phyloP scores from a whole-genome alignment of 2,329 filamentous ascomycete genomes.

The Fusarium dlaminii region DNA sequence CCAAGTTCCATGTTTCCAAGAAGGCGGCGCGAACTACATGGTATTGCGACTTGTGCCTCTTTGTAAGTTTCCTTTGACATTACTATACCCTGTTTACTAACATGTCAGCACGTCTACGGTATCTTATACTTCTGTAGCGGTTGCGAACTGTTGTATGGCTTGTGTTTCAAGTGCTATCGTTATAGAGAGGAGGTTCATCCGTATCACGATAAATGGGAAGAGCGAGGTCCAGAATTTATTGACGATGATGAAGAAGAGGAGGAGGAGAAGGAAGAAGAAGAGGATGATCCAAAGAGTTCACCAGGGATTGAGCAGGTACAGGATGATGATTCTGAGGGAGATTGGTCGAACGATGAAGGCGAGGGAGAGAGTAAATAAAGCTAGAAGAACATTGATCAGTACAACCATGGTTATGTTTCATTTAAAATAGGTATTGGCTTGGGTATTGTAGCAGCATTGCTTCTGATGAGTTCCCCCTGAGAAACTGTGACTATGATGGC shows the following conservation, averaged over 20 bases:
- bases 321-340: not conserved
- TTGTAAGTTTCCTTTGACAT: not conserved
- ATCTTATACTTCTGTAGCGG: not conserved
- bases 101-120: not conserved
- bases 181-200: not conserved
- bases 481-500: not conserved
- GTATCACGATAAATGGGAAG: not conserved
- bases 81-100: not conserved
- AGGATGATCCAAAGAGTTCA: not conserved
- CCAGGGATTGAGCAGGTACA: not conserved
- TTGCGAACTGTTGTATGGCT: not conserved
- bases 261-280: not conserved
- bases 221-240: not conserved
- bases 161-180: not conserved
- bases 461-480: not conserved
- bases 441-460: rapidly evolving
- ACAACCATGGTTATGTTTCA: rapidly evolving
- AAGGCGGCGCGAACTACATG: not conserved
- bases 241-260: not conserved
- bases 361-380: not conserved
- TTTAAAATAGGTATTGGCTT: rapidly evolving
- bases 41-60: not conserved
- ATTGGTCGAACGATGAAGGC: not conserved
- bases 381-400: rapidly evolving
- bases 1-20: not conserved